Evolutionary conservation across 2,329 filamentous ascomycete genomes (phyloP), one percentile per base, ranked within the genome.

Genomic region (Mollisia scopiformis): DNA sequence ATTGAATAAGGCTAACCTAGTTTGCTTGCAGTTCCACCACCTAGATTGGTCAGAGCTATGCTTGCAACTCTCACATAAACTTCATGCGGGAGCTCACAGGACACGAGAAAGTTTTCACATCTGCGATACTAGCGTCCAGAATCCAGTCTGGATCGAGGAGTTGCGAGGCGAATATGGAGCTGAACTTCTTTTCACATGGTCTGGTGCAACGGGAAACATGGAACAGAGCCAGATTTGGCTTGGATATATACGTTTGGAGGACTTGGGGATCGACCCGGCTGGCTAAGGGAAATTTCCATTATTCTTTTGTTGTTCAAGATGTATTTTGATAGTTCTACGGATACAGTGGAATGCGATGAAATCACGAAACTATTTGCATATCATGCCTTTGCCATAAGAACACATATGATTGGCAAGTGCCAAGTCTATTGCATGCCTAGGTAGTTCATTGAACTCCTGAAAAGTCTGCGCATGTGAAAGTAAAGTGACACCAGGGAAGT

Each of bases 11-110:
- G 69, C 66, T 71, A 61, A 70, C 55, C 55, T 62, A 64, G 46
- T 52, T 47, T 61, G 49, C 62, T 43, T 63, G 58, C 75, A 91
- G 88, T 83, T 71, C 88, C 88, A 52, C 83, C 84, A 63, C 85
- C 88, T 59, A 80, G 78, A 59, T 75, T 90, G 65, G 75, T 92
- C 74, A 85, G 84, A 71, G 87, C 88, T 55, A 90, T 91, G 88
- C 79, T 92, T 75, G 83, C 83, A 56, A 91, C 88, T 55, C 76
- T 91, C 66, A 92, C 88, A 51, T 91, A 61, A 63, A n/a, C 30
- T 31, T 47, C 23, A 16, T 47, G 25, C 21, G 6, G 31, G 3
- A 27, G 16, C n/a, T 43, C 39, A 21, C n/a, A 19, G 21, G 16
- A 4, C 7, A 2, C 43, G 16, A 4, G 41, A 46, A 10, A 8